A percentile compares a stretch with the other conserved stretches of the same genome.
Evolutionary conservation across 2,329 filamentous ascomycete species (phyloP).

Genomic region (Pseudogymnoascus sp.): DNA sequence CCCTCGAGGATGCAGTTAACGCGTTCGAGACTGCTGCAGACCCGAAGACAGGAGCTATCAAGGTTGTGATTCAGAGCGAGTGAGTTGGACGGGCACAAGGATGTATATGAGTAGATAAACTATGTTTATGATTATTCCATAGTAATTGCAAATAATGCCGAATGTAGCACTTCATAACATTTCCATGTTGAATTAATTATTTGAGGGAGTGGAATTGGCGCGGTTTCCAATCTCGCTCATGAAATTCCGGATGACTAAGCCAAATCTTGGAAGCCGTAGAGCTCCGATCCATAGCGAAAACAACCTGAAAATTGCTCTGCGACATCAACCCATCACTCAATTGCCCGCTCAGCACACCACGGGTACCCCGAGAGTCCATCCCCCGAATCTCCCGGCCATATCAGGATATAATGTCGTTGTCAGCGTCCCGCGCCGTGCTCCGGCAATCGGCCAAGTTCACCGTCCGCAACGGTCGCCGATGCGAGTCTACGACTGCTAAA

Average conservation of each 20-base stretch:
- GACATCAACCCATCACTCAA: slow-evolving; percentile 19
- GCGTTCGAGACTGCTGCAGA: slow-evolving; percentile 85
- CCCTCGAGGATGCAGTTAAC: slow-evolving; percentile 75
- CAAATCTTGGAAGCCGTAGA: slow-evolving; percentile 9
- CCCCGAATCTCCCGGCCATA: slow-evolving; percentile 17
- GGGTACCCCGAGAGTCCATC: slow-evolving; percentile 14
- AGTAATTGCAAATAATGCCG: background rate
- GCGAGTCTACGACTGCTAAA: slow-evolving; percentile 49
- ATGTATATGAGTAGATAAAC: slow-evolving; percentile 12
- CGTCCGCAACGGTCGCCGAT: slow-evolving; percentile 36
- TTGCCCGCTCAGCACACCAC: slow-evolving; percentile 20
- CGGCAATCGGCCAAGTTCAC: slow-evolving; percentile 25
- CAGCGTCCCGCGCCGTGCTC: slow-evolving; percentile 24
- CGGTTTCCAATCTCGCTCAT: slow-evolving; percentile 6
- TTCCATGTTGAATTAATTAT: background rate
- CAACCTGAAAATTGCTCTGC: slow-evolving; percentile 12
- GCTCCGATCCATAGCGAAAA: slow-evolving; percentile 9
- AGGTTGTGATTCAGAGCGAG: slow-evolving; percentile 81
- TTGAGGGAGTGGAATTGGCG: background rate
- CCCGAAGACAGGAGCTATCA: slow-evolving; percentile 90
- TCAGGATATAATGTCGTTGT: slow-evolving; percentile 23
- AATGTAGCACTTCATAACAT: background rate
- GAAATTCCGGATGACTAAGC: slow-evolving; percentile 5
- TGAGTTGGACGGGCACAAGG: slow-evolving; percentile 9
- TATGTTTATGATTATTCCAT: slow-evolving; percentile 7